A percentile compares a stretch with the other conserved stretches of the same genome.
Conservation (phyloP, 2,329 filamentous ascomycete species). For the Didymella segeticola region DNA sequence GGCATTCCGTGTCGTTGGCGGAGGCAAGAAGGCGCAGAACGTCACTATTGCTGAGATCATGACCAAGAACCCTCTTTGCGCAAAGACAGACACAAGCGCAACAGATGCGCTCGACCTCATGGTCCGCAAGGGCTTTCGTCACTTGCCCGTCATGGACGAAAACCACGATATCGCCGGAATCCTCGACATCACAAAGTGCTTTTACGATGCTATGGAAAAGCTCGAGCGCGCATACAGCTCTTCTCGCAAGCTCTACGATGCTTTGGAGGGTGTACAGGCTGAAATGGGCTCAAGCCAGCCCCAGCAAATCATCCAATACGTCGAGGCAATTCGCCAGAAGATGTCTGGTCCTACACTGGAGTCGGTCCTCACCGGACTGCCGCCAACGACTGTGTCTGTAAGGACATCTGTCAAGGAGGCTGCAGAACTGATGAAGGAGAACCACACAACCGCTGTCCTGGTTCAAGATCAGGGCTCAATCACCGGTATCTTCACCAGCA, state of each 20-base stretch:
- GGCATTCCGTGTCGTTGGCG: conserved; percentile 93
- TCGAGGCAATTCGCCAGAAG: conserved; percentile 91
- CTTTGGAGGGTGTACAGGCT: conserved; percentile 95
- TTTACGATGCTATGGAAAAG: conserved; percentile 99
- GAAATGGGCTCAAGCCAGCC: conserved; percentile 95
- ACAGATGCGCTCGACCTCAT: conserved; percentile 97
- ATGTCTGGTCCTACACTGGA: conserved; percentile 98
- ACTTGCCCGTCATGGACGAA: conserved; percentile 98
- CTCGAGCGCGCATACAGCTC: conserved; percentile 96
- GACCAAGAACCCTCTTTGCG: conserved; percentile 99
- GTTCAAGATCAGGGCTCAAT: conserved; percentile 97
- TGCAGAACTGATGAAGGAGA: conserved; percentile 95
- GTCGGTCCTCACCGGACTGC: conserved; percentile 88
- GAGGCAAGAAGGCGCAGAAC: conserved; percentile 84
- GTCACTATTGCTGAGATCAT: conserved; percentile 98
- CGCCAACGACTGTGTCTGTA: conserved; percentile 93
- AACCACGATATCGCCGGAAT: conserved; percentile 99
- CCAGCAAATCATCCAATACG: conserved; percentile 98
- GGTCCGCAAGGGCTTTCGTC: conserved; percentile 97
- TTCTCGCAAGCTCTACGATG: conserved; percentile 97
- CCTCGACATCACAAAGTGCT: conserved; percentile 98
- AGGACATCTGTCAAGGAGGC: conserved; percentile 96
- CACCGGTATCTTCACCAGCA: conserved; percentile 99
- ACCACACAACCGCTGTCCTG: conserved; percentile 94
- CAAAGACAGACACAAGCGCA: conserved; percentile 95